A percentile compares a stretch with the other conserved stretches of the same genome.
These are phyloP conservation scores for Bipolaris oryzae DNA, from an alignment of 2,329 filamentous ascomycete genomes.

Conservation along the genomic window DNA sequence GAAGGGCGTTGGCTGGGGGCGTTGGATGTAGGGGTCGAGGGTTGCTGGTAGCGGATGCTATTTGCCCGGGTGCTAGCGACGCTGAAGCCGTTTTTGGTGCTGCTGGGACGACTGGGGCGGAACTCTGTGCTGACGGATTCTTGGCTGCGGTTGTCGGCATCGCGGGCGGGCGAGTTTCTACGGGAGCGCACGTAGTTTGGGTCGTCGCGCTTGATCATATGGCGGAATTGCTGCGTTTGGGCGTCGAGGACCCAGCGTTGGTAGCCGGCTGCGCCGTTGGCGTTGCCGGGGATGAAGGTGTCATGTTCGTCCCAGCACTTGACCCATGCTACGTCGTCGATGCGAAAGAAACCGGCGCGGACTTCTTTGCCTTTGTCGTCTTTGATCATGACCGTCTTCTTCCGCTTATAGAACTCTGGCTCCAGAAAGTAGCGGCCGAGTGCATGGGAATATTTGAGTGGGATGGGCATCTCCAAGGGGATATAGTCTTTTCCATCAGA, in stretches of 20 bases:
- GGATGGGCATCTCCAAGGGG: constrained; percentile 41
- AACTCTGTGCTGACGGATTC: constrained; percentile 41
- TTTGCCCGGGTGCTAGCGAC: constrained; percentile 36
- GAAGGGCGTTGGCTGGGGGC: constrained; percentile 33
- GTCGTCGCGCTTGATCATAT: constrained; percentile 49
- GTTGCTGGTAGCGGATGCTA: constrained; percentile 32
- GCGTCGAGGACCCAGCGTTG: constrained; percentile 56
- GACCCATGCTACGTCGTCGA: constrained; percentile 59
- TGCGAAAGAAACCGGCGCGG: constrained; percentile 55
- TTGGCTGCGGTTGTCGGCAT: constrained; percentile 29
- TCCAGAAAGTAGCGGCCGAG: constrained; percentile 57
- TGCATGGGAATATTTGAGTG: constrained; percentile 56
- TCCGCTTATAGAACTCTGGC: constrained; percentile 55
- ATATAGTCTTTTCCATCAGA: constrained; percentile 24
- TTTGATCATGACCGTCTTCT: constrained; percentile 51
- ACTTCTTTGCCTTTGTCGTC: constrained; percentile 48
- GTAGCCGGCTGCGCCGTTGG: constrained; percentile 38
- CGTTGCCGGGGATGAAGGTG: constrained; percentile 57
- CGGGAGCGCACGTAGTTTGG: constrained; percentile 40
- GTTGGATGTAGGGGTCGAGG: constrained; percentile 28
- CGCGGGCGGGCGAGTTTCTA: constrained; percentile 31
- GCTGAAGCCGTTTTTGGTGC: constrained; percentile 34
- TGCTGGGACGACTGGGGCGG: constrained; percentile 30
- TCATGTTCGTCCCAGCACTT: constrained; percentile 57
- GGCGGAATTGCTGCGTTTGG: constrained; percentile 46